phyloP scores from a whole-genome alignment of 208 protist genomes.

The Leishmania tropica region DNA sequence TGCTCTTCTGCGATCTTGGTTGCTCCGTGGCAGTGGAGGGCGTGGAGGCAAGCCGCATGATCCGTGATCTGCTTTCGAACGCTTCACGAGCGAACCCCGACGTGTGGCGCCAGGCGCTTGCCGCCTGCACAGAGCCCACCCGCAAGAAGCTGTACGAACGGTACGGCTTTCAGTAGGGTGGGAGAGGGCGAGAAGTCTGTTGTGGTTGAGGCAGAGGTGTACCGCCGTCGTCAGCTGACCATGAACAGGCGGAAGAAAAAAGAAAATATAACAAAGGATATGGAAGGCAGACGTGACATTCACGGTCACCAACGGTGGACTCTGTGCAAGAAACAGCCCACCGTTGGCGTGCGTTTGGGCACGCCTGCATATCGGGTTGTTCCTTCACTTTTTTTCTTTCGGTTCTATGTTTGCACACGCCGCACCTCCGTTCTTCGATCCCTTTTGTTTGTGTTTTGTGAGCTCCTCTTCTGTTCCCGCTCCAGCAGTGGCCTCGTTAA shows the following conservation, averaged over 20 bases:
- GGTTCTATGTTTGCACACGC: neutral
- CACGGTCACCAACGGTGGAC: no score
- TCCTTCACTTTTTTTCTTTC: no score
- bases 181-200: neutral
- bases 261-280: neutral
- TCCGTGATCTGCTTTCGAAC: slow-evolving; percentile 45
- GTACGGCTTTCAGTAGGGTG: slow-evolving; percentile 64
- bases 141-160: slow-evolving; percentile 69
- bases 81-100: slow-evolving; percentile 36
- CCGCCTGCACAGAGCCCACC: slow-evolving; percentile 43
- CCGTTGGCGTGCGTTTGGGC: neutral
- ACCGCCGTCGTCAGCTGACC: neutral
- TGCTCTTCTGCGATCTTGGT: slow-evolving; percentile 75
- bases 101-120: slow-evolving; percentile 54
- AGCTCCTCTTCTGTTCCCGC: neutral
- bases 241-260: neutral
- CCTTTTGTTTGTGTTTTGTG: neutral
- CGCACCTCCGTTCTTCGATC: neutral
- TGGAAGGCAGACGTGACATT: neutral
- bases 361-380: neutral
- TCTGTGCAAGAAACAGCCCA: no score
- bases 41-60: slow-evolving; percentile 49
- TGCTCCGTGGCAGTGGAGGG: slow-evolving; percentile 37
- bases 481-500: neutral
- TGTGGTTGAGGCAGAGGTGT: neutral